A percentile compares a stretch with the other conserved stretches of the same genome.
Conservation (phyloP, 1,284 basidiomycete genomes). For the Cutaneotrichosporon mucoides region DNA sequence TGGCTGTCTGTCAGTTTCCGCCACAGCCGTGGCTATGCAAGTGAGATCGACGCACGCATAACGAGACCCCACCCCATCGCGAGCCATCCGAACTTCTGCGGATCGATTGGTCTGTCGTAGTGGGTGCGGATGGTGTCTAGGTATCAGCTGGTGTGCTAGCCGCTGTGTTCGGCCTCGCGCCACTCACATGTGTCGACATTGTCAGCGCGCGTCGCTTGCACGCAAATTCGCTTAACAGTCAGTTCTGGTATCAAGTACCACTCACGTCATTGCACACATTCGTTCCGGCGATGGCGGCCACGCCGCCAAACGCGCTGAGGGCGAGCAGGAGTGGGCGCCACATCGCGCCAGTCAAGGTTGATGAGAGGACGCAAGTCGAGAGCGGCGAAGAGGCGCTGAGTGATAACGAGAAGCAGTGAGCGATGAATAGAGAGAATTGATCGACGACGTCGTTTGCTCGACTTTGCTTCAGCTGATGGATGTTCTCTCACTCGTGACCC, state of each 20-base stretch:
- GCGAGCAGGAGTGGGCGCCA: constrained; percentile 2
- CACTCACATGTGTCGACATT: constrained; percentile 8
- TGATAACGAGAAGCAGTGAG: too few species aligned
- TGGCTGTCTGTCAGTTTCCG: constrained; percentile 22
- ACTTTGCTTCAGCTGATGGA: too few species aligned
- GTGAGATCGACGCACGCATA: constrained; percentile 14
- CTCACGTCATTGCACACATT: constrained; percentile 1
- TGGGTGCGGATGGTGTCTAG: background rate
- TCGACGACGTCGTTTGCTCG: too few species aligned
- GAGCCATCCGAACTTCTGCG: constrained; percentile 13
- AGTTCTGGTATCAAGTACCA: background rate
- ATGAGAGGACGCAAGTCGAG: background rate
- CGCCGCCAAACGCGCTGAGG: background rate
- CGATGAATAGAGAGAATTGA: too few species aligned
- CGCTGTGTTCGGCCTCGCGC: background rate
- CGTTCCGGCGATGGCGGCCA: constrained; percentile 1
- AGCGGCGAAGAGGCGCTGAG: too few species aligned
- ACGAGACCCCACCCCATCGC: constrained; percentile 9
- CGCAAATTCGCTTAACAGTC: constrained; percentile 8
- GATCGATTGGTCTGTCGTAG: background rate
- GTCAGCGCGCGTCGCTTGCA: constrained; percentile 3
- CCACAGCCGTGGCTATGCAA: too few species aligned
- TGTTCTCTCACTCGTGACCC: too few species aligned
- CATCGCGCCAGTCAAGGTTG: background rate
- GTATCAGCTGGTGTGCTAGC: background rate